A percentile compares a stretch with the other conserved stretches of the same genome.
These are phyloP conservation scores for Liriodendron chinense DNA, from an alignment of 164 flowering plant species.

Conservation along the genomic window DNA sequence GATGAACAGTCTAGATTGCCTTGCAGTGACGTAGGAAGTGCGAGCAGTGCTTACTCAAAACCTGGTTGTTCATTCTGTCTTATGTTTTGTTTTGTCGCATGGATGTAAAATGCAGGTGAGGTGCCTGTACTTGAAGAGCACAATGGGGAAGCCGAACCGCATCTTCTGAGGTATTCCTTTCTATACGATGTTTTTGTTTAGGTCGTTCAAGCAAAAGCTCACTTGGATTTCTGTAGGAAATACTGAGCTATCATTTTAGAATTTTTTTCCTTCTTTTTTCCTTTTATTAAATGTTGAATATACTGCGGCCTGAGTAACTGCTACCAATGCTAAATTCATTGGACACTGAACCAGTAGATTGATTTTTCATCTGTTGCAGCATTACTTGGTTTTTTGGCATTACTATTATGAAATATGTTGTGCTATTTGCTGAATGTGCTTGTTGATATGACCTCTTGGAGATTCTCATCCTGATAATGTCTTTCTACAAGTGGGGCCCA, in stretches of 20 bases:
- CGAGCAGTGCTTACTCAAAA: too few relatives aligned
- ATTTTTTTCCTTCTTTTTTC: neutral
- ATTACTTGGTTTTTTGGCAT: neutral
- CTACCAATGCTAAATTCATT: neutral
- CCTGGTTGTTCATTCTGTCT: neutral
- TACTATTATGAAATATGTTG: neutral
- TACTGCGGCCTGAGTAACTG: neutral
- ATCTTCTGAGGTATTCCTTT: constrained; percentile 12
- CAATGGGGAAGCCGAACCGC: constrained; percentile 28
- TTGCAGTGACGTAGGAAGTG: too few relatives aligned
- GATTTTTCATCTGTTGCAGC: too few relatives aligned
- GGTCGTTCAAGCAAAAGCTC: neutral
- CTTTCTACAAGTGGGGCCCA: too few relatives aligned
- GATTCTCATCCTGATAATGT: too few relatives aligned
- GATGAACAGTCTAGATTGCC: too few relatives aligned
- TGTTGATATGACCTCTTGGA: too few relatives aligned
- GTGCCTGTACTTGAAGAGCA: constrained; percentile 27
- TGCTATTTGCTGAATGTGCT: neutral
- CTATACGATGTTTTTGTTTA: neutral
- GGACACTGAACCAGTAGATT: neutral
- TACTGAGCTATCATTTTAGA: neutral
- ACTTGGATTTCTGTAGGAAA: neutral
- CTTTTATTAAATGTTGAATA: neutral
- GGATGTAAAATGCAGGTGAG: constrained; percentile 20
- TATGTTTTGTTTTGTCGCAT: neutral